phyloP scores from a whole-genome alignment of 352 stramenopile genomes.

The Phytophthora podocarpi region DNA sequence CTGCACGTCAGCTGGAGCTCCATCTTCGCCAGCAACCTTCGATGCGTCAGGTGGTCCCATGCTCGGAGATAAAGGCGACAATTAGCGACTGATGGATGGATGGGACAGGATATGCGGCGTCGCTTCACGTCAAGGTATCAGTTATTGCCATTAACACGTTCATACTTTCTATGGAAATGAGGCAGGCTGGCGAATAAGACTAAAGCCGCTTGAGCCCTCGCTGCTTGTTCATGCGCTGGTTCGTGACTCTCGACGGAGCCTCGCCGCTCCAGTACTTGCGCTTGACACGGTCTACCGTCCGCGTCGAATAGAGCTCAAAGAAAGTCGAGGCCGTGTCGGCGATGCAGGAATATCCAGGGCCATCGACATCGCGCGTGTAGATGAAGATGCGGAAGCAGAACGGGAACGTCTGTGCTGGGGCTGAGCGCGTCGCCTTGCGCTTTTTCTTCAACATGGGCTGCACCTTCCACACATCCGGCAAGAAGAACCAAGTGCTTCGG shows the following conservation, averaged over 20 bases:
- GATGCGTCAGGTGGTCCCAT: slow-evolving; percentile 61
- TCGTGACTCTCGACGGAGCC: slow-evolving; percentile 1
- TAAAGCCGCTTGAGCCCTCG: slow-evolving; percentile 18
- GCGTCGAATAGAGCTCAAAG: slow-evolving; percentile 88
- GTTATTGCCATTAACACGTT: slow-evolving; percentile 11
- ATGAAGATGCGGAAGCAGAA: slow-evolving; percentile 89
- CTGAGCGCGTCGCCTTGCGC: slow-evolving; percentile 82
- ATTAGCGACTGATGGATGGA: slow-evolving; percentile 9
- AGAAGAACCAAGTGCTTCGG: slow-evolving; percentile 85
- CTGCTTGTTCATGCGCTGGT: slow-evolving; percentile 7
- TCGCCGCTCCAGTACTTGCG: slow-evolving; percentile 63
- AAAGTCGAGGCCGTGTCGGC: slow-evolving; percentile 66
- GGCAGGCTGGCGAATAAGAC: slow-evolving; percentile 11
- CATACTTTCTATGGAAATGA: slow-evolving; percentile 28
- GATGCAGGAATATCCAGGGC: slow-evolving; percentile 52
- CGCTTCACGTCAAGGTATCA: slow-evolving; percentile 28
- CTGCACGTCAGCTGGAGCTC: slow-evolving; percentile 14
- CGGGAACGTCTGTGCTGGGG: slow-evolving; percentile 82
- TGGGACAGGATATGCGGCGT: slow-evolving; percentile 19
- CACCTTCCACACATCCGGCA: slow-evolving; percentile 89
- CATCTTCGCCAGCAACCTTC: slow-evolving; percentile 37
- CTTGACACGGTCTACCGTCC: slow-evolving; percentile 84
- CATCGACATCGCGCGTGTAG: slow-evolving; percentile 43
- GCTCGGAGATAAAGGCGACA: neutral
- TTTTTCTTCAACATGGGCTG: slow-evolving; percentile 91